Evolutionary conservation across 257 asterid species (phyloP), one percentile per base, ranked within the genome.

Genomic region (Primulina huaijiensis): DNA sequence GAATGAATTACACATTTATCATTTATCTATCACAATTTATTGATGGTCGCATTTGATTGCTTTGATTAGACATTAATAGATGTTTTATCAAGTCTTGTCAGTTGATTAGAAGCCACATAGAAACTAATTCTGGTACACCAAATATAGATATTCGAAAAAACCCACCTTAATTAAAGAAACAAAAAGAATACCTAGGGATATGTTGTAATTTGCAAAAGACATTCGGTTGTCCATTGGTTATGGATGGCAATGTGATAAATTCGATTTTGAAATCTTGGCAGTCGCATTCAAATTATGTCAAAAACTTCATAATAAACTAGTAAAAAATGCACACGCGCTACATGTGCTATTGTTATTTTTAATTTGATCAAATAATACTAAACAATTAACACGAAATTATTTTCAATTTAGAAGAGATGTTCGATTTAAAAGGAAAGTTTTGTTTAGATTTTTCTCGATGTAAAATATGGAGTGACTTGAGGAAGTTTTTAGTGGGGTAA

Each of bases 1-100:
- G 74, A 40, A 60, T 61, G 21, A 63, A 76, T 62, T 70, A 65
- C 58, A 35, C 55, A 20, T 63, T 38, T 6, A 37, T 37, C 46
- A 9, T 34, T 34, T 35, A 35, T 38, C 46, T 38, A 38, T 9
- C 46, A 38, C 46, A 2, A 38, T 38, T 10, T 43, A 43, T 43
- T 43, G 12, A 12, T 2, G n/a, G 6, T 43, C 12, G 43, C 43
- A 8, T 6, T 35, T 35, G 43, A 5, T 35, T 35, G 53, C 53
- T 43, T 43, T 11, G 53, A 12, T 43, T 43, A 43, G 53, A 43
- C 53, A 43, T 6, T 12, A n/a, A 43, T 12, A 43, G 4, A 12
- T 11, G 53, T 12, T 43, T 43, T 43, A 43, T 43, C n/a, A 43
- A 4, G 53, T n/a, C 53, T 43, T 3, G 12, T 12, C 6, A 3